phyloP scores from a whole-genome alignment of 768 basidiomycete species.

The Naganishia onofrii region DNA sequence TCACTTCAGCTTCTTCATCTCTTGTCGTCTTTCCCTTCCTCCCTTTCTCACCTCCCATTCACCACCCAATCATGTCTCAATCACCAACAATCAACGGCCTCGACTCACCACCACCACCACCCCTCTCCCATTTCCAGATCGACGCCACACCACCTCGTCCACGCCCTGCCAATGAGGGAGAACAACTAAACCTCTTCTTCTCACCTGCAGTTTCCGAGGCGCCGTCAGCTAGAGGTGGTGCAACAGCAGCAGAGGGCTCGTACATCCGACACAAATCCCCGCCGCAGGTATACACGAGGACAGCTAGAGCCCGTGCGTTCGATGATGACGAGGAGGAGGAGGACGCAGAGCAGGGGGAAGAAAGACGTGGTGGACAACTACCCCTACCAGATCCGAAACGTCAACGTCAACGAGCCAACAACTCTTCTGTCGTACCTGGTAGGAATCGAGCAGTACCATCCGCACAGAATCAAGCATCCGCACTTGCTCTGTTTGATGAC shows the following conservation, averaged over 20 bases:
- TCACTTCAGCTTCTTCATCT: too few relatives aligned
- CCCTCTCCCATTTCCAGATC: conserved; percentile 1
- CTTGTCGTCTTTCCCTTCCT: not conserved
- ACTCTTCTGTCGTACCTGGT: not conserved
- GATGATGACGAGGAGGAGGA: conserved; percentile 5
- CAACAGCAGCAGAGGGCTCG: not conserved
- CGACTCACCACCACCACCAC: conserved; percentile 3
- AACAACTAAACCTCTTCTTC: conserved; percentile 23
- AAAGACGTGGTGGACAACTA: not conserved
- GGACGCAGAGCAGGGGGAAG: not conserved
- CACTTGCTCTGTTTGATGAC: conserved; percentile 7
- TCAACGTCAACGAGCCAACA: not conserved
- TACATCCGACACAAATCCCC: not conserved
- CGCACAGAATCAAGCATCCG: not conserved
- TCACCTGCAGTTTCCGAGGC: not conserved
- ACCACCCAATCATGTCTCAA: not conserved
- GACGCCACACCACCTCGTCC: conserved; percentile 1
- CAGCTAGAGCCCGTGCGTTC: not conserved
- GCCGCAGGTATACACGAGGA: conserved; percentile 10
- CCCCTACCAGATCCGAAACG: not conserved
- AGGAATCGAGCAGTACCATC: not conserved
- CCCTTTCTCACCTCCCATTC: not conserved
- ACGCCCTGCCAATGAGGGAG: not conserved
- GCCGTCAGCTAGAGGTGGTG: not conserved
- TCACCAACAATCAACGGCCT: not conserved